A percentile compares a stretch with the other conserved stretches of the same genome.
Evolutionary conservation across 2,329 filamentous ascomycete species (phyloP).

Genomic region (Penicillium sp.): DNA sequence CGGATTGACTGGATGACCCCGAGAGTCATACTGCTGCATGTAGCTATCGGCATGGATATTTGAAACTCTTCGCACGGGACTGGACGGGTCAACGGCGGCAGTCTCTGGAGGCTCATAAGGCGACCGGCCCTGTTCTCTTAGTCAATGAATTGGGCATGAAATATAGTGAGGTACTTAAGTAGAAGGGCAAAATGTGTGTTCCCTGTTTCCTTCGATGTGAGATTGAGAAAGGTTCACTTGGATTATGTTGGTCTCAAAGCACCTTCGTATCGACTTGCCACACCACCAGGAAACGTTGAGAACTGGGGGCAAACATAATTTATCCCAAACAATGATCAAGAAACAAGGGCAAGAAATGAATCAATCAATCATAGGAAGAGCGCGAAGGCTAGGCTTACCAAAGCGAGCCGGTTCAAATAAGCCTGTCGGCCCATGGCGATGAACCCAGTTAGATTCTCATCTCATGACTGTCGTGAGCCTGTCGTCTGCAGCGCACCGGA

Average conservation of each 20-base stretch:
- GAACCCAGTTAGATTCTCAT: constrained; percentile 8
- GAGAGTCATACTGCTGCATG: constrained; percentile 52
- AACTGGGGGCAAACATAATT: background rate
- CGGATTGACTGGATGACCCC: constrained; percentile 52
- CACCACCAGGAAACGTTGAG: background rate
- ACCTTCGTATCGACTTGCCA: background rate
- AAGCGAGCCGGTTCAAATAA: constrained; percentile 49
- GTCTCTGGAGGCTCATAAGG: constrained; percentile 50
- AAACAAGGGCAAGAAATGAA: background rate
- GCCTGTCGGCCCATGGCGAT: constrained; percentile 47
- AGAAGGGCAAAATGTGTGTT: background rate
- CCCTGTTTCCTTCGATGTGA: no score
- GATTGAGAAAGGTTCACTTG: no score
- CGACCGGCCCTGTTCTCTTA: constrained; percentile 46
- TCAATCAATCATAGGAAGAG: constrained; percentile 2
- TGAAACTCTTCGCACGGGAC: constrained; percentile 28
- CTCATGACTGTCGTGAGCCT: no score
- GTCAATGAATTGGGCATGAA: constrained; percentile 21
- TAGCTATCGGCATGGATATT: constrained; percentile 46
- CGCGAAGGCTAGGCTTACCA: constrained; percentile 43
- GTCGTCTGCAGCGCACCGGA: no score
- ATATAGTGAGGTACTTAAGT: background rate
- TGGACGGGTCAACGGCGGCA: constrained; percentile 23
- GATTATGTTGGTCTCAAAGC: background rate
- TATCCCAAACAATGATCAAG: background rate